phyloP scores from a whole-genome alignment of 2,329 filamentous ascomycete species.

The Pseudogymnoascus sp. region DNA sequence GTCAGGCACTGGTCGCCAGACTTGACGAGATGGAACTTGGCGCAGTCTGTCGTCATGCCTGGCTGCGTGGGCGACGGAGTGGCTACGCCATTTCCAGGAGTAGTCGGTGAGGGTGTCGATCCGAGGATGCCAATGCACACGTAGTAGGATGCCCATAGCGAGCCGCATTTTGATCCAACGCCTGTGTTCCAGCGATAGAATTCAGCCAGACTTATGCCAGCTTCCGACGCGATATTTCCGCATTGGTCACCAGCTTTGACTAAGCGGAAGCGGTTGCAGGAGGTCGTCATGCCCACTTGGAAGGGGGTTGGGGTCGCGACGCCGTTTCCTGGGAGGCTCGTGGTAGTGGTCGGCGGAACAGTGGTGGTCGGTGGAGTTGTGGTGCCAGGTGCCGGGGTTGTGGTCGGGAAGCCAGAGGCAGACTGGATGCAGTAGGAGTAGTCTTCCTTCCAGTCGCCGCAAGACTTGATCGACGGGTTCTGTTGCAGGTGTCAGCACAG shows the following conservation, averaged over 20 bases:
- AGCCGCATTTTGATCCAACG: background rate
- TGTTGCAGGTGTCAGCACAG: background rate
- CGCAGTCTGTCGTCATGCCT: constrained; percentile 1
- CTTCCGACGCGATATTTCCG: background rate
- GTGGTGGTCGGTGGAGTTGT: too few species aligned
- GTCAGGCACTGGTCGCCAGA: background rate
- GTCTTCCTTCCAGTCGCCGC: too few species aligned
- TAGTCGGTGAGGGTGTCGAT: background rate
- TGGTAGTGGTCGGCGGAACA: too few species aligned
- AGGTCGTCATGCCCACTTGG: background rate
- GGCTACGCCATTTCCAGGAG: background rate
- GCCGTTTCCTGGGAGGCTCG: background rate
- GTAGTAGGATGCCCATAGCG: background rate
- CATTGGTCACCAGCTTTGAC: background rate
- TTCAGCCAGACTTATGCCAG: background rate
- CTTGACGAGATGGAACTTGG: background rate
- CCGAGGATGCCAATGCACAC: background rate
- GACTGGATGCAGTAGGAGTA: too few species aligned
- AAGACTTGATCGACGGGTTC: too few species aligned
- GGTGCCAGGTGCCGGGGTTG: too few species aligned
- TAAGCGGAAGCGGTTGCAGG: background rate
- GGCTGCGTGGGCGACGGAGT: constrained; percentile 18
- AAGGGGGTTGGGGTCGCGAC: background rate
- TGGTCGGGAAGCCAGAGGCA: too few species aligned
- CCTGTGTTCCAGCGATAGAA: constrained; percentile 3